Base-by-base conservation (phyloP, 108 stramenopile species). In the Cyclotella cryptica region DNA sequence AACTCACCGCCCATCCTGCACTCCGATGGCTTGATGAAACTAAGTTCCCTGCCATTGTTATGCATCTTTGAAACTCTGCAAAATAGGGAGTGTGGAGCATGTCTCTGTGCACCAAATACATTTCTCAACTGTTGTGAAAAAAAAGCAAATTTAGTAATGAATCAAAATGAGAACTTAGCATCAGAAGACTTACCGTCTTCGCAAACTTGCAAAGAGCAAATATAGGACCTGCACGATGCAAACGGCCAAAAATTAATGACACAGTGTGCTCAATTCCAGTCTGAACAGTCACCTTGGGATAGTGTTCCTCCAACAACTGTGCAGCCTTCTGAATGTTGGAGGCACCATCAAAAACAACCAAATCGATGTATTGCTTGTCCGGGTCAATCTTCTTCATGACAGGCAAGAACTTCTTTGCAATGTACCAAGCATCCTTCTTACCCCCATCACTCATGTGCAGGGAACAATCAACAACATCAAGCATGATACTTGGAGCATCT, bases 401-500 rank as follows among this genome's bases (percentile, higher is more conserved):
- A 21, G 9, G 41, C 54, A 59, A 22, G 19, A 8, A 55, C 10
- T 28, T 45, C 2, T 57, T 55, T 1, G 42, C 53, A 57, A 71
- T 71, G 24, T 71, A 71, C 26, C 18, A 18, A 18, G 53, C 70
- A 71, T 71, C 54, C 54, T 71, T 57, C 70, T n/a, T n/a, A n/a
- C 28, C 28, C 11, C 54, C 54, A 29, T 39, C 30, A 30, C n/a
- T 39, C 45, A 49, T 51, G 12, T 69, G 67, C 12, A 11, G 1
- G 1, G 67, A 69, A 35, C 67, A 69, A 49, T 69, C 67, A 14
- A 30, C 18, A n/a, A 69, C 1, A 15, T 45, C 42, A 15, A 47
- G 47, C 40, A 21, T 35, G 40, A 30, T 40, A 10, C 61, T 41
- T 18, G 24, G 55, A 1, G 3, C 39, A 3, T 21, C 30, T 40